A percentile compares a stretch with the other conserved stretches of the same genome.
These are phyloP conservation scores for Colletotrichum theobromicola DNA, from an alignment of 2,329 filamentous ascomycete species.

Conservation along the genomic window DNA sequence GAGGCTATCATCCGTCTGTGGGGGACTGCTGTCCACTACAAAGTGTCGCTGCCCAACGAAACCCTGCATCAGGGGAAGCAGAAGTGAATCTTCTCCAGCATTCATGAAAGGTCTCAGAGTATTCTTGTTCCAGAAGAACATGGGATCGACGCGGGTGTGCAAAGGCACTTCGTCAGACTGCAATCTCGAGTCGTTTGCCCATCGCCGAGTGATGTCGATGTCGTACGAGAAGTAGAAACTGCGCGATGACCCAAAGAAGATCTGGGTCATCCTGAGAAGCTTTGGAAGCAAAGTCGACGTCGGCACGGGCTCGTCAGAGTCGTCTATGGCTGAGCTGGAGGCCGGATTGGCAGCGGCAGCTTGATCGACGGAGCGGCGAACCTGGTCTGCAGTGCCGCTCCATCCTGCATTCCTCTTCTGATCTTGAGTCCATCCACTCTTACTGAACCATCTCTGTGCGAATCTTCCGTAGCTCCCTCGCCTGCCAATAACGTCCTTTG, in stretches of 20 bases:
- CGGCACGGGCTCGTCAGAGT: conserved; percentile 33
- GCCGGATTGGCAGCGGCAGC: conserved; percentile 20
- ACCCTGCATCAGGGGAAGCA: conserved; percentile 88
- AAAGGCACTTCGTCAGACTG: conserved; percentile 62
- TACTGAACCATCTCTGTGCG: conserved; percentile 89
- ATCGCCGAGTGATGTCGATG: conserved; percentile 80
- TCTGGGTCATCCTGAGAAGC: conserved; percentile 79
- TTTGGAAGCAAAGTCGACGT: conserved; percentile 75
- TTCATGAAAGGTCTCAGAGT: conserved; percentile 77
- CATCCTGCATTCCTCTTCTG: conserved; percentile 74
- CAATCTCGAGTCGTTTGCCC: conserved; percentile 47
- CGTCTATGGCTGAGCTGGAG: conserved; percentile 42
- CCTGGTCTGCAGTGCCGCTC: conserved; percentile 45
- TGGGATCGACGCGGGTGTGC: conserved; percentile 73
- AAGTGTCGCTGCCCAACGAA: conserved; percentile 91
- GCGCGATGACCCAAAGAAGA: conserved; percentile 80
- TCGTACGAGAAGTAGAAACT: conserved; percentile 98
- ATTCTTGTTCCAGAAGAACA: conserved; percentile 92
- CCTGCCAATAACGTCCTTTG: conserved; percentile 85
- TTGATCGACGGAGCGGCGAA: conserved; percentile 15
- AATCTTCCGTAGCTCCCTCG: conserved; percentile 88
- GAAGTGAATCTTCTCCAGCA: conserved; percentile 71
- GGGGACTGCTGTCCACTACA: conserved; percentile 68
- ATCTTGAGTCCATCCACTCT: conserved; percentile 78
- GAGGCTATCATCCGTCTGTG: conserved; percentile 53